Percentiles rank a stretch among this genome's conserved stretches.
phyloP scores from a whole-genome alignment of 2,329 filamentous ascomycete genomes.

The Plenodomus tracheiphilus region DNA sequence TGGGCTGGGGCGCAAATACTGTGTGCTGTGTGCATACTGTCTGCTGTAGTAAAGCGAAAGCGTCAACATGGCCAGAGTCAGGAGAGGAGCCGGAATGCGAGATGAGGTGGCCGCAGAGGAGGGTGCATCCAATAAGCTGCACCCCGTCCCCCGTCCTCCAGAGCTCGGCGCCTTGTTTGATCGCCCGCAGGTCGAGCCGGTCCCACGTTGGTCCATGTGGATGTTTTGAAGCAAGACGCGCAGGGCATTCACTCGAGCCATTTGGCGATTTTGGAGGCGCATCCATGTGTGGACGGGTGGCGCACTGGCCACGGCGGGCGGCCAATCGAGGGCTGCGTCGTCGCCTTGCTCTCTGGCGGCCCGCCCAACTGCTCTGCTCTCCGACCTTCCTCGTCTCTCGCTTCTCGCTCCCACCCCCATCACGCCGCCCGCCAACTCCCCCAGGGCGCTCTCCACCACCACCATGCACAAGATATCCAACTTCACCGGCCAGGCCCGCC shows the following conservation, averaged over 20 bases:
- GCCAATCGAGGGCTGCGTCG: slow-evolving; percentile 9
- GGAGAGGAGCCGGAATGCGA: not conserved
- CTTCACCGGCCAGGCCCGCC: slow-evolving; percentile 67
- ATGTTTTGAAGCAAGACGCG: no score
- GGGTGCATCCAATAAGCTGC: no score
- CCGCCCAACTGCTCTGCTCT: slow-evolving; percentile 15
- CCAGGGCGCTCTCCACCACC: slow-evolving; percentile 29
- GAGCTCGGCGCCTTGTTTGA: no score
- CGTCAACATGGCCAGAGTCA: no score
- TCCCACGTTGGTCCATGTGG: no score
- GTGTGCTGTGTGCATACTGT: no score
- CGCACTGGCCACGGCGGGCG: not conserved
- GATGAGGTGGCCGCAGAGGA: not conserved
- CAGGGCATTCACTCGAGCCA: no score
- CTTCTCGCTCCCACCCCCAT: slow-evolving; percentile 23
- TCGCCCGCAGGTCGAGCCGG: no score
- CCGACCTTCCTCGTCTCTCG: slow-evolving; percentile 21
- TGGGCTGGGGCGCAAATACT: no score
- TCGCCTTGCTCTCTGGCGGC: slow-evolving; percentile 8
- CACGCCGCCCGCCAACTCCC: slow-evolving; percentile 30
- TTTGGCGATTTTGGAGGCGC: no score
- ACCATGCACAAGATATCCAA: slow-evolving; percentile 70
- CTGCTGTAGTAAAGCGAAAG: no score
- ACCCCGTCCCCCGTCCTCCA: no score
- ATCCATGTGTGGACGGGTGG: slow-evolving; percentile 6